phyloP scores from a whole-genome alignment of 225 moss, liverwort and hornwort species.

The Pseudoscleropodium purum region DNA sequence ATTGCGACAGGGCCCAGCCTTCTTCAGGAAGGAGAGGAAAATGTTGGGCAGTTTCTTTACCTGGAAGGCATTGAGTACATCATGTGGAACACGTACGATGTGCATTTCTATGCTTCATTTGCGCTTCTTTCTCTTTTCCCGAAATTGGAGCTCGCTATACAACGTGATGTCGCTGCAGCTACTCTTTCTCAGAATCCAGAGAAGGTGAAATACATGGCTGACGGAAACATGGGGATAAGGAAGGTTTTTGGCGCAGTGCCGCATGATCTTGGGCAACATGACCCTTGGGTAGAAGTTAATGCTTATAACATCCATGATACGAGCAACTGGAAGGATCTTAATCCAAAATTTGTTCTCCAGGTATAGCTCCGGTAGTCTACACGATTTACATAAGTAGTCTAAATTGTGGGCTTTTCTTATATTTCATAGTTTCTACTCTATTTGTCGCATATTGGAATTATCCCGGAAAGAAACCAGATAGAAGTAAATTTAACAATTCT shows the following conservation, averaged over 20 bases:
- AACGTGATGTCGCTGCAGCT: slow-evolving; percentile 87
- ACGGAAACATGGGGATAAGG: slow-evolving; percentile 59
- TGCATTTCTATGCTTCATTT: slow-evolving; percentile 98
- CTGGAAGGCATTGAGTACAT: slow-evolving; percentile 94
- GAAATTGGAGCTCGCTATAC: slow-evolving; percentile 87
- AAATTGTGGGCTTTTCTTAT: neutral
- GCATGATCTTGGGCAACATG: slow-evolving; percentile 88
- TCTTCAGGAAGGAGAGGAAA: slow-evolving; percentile 81
- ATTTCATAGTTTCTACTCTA: neutral
- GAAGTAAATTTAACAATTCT: neutral
- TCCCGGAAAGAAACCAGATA: neutral
- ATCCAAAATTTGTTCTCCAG: slow-evolving; percentile 94
- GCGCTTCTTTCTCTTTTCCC: slow-evolving; percentile 91
- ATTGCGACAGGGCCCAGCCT: slow-evolving; percentile 66
- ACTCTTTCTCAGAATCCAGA: slow-evolving; percentile 81
- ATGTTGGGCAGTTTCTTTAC: slow-evolving; percentile 95
- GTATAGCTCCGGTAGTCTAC: slow-evolving; percentile 12
- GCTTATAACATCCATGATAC: slow-evolving; percentile 98
- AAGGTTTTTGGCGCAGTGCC: slow-evolving; percentile 96
- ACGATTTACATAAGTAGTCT: neutral
- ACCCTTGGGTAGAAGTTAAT: slow-evolving; percentile 94
- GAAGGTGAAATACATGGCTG: slow-evolving; percentile 80
- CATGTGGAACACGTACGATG: slow-evolving; percentile 99
- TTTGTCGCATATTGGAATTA: neutral
- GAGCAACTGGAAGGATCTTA: slow-evolving; percentile 96